These are phyloP conservation scores for Penicillium lividum DNA, from an alignment of 495 filamentous ascomycete species.

Conservation along the genomic window DNA sequence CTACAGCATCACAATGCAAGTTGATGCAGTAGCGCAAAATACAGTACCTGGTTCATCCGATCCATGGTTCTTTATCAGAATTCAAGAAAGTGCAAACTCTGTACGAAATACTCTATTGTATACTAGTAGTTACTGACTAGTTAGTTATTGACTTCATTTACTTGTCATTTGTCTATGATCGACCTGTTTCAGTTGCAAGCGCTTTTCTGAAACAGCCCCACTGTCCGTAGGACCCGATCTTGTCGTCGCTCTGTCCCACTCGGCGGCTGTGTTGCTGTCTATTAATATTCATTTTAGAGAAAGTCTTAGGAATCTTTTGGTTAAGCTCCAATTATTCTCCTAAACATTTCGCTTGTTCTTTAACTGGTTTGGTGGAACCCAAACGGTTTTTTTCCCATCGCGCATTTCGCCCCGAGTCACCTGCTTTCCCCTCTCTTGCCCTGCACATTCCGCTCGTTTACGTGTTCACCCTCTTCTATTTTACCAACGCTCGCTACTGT, in stretches of 20 bases:
- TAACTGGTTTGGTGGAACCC: constrained; percentile 9
- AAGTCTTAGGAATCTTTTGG: neutral
- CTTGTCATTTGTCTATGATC: constrained; percentile 4
- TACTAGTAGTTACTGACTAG: too few relatives aligned
- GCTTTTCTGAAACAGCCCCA: constrained; percentile 37
- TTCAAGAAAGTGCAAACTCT: constrained; percentile 4
- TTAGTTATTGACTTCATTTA: neutral
- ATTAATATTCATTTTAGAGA: constrained; percentile 27
- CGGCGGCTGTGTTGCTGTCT: constrained; percentile 30
- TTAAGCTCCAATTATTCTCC: neutral
- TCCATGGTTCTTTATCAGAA: constrained; percentile 11
- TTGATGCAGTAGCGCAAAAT: neutral
- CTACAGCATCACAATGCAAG: neutral
- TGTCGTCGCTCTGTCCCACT: constrained; percentile 20
- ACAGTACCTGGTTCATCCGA: neutral
- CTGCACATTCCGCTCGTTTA: constrained; percentile 5
- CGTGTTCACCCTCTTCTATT: neutral
- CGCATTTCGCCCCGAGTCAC: constrained; percentile 24
- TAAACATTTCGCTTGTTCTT: neutral
- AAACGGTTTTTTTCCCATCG: neutral
- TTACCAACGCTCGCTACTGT: constrained; percentile 16
- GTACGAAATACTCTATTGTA: neutral
- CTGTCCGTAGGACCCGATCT: constrained; percentile 25
- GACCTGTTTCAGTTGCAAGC: constrained; percentile 30
- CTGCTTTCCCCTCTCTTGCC: constrained; percentile 20